Base-by-base conservation (phyloP, 2,329 filamentous ascomycete species). In the Cordyceps militaris region DNA sequence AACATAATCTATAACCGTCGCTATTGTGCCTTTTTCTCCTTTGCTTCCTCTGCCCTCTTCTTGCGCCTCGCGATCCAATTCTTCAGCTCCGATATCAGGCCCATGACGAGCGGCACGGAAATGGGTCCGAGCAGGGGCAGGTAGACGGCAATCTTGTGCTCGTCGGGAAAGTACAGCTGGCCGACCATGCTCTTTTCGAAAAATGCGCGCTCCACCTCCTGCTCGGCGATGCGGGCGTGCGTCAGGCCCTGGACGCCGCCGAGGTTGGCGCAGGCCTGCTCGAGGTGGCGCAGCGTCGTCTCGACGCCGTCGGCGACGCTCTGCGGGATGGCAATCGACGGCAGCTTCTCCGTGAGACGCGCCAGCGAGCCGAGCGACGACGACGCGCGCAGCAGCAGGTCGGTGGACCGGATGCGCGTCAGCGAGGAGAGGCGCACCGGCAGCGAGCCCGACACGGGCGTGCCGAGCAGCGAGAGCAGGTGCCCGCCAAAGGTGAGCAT, bases 151-250 rank as follows among this genome's bases (percentile, higher is more conserved):
- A 99, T 84, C 73, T 97, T 99, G 72, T 99, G 94, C 74, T 99
- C 94, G 67, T 99, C 94, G 0, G 94, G 94, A 71, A 99, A 99
- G 72, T 97, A 99, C 2, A 97, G 86, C 74, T 97, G 94, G 0
- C 92, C 94, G 13, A 99, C 94, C 94, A 99, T 99, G 67, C 89
- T 96, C 74, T 96, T 96, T 73, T 99, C 94, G 65, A 99, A 99
- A 73, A 99, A 99, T 0, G 93, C 93, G 60, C 88, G 85, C 70
- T 99, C 94, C 0, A 91, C 93, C 68, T 95, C 91, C 3, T 84
- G 82, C 72, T 97, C 92, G 6, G 94, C 94, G 48, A 91, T 84
- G 10, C 89, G 83, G 0, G 93, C 93, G 69, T 93, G 86, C 61
- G 86, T 82, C 40, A 99, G 75, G 0, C 91, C 92, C 28, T 85